Conservation (phyloP, 148 eudicot genomes). For the Suaeda aralocaspica region DNA sequence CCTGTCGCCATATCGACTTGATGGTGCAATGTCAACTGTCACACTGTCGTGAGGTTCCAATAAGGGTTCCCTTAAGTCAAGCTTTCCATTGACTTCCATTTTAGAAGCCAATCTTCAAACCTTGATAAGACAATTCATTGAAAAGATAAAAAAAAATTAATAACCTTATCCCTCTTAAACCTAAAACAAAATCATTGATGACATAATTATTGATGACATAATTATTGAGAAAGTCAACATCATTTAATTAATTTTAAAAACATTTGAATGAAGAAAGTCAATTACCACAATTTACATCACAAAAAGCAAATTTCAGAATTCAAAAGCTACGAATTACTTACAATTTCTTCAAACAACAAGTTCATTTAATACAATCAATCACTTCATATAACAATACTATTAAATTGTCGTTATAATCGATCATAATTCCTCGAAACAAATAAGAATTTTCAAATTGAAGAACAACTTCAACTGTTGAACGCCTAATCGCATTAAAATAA, state of each 20-base stretch:
- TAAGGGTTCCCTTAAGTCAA: conserved; percentile 53
- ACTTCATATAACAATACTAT: too few species aligned
- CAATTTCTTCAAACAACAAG: neutral
- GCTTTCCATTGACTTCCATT: conserved; percentile 59
- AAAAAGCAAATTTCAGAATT: neutral
- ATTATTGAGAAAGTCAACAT: neutral
- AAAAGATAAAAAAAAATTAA: neutral
- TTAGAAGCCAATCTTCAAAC: conserved; percentile 24
- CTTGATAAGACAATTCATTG: conserved; percentile 3
- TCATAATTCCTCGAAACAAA: too few species aligned
- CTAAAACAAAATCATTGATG: neutral
- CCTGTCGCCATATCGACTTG: conserved; percentile 29
- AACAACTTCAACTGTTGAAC: too few species aligned
- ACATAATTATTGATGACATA: neutral
- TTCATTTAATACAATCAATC: neutral
- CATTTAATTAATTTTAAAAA: neutral
- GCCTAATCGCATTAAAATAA: neutral
- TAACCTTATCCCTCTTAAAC: neutral
- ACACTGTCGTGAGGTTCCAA: conserved; percentile 42
- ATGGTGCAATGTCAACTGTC: conserved; percentile 30
- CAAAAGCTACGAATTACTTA: neutral
- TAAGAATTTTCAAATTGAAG: too few species aligned
- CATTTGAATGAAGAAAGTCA: neutral
- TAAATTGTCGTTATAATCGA: too few species aligned
- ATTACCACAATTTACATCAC: too few species aligned